phyloP scores from a whole-genome alignment of 805 yeast species.

The Lipomyces starkeyi region DNA sequence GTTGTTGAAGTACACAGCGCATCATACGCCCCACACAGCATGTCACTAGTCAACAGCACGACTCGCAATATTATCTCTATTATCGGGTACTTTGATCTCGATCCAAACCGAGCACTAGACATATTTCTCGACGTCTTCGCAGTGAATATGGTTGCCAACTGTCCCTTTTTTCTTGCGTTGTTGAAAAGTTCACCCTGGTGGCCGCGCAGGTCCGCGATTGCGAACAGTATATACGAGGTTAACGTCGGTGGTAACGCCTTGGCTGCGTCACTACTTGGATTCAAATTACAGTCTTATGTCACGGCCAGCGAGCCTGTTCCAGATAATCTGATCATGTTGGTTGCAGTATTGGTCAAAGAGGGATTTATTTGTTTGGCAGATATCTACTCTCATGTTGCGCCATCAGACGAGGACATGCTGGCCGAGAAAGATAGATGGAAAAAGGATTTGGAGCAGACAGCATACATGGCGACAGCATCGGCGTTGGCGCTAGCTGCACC shows the following conservation, averaged over 20 bases:
- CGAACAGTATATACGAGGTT: constrained; percentile 8
- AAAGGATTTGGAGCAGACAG: constrained; percentile 58
- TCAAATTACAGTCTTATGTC: constrained; percentile 48
- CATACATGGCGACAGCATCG: constrained; percentile 67
- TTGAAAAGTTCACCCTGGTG: constrained; percentile 68
- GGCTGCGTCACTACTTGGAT: constrained; percentile 62
- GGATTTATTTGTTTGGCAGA: constrained; percentile 70
- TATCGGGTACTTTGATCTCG: constrained; percentile 78
- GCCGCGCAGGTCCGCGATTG: constrained; percentile 51
- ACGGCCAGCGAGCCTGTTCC: constrained; percentile 48
- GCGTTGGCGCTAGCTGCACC: constrained; percentile 92
- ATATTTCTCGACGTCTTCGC: constrained; percentile 61
- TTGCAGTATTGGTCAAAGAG: constrained; percentile 65
- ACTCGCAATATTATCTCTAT: constrained; percentile 58
- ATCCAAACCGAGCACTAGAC: constrained; percentile 72
- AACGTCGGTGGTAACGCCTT: constrained; percentile 59
- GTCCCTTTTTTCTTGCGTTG: constrained; percentile 56
- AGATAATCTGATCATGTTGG: constrained; percentile 53
- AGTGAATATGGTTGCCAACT: constrained; percentile 52
- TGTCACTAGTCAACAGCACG: constrained; percentile 45
- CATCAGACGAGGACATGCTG: constrained; percentile 56
- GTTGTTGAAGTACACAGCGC: constrained; percentile 37
- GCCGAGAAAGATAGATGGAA: constrained; percentile 54
- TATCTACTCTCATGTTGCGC: constrained; percentile 62
- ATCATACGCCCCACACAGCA: constrained; percentile 42